Conservation (phyloP, 495 filamentous ascomycete species). For the Penicillium odoratum region DNA sequence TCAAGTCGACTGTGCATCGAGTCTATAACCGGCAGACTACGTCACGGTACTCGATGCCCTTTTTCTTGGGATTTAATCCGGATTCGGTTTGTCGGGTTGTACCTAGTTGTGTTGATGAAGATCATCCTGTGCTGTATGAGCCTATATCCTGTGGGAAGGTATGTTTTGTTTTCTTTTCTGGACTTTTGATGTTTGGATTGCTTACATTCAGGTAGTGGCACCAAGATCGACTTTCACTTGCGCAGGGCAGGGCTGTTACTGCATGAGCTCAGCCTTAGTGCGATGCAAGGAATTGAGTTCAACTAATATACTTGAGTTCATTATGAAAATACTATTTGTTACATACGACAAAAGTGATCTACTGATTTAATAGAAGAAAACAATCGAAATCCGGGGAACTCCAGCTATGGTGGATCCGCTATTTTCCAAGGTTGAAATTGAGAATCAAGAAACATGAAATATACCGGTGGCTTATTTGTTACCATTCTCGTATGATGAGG, state of each 20-base stretch:
- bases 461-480: background rate
- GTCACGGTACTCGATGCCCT: conserved; percentile 59
- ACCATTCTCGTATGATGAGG: background rate
- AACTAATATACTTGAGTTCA: background rate
- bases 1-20: conserved; percentile 60
- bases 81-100: conserved; percentile 48
- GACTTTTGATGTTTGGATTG: background rate
- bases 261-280: background rate
- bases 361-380: background rate
- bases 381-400: background rate
- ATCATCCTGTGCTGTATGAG: conserved; percentile 54
- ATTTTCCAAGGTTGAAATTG: background rate
- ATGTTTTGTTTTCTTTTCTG: conserved; percentile 1
- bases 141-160: conserved; percentile 58
- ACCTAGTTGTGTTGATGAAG: conserved; percentile 52
- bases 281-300: background rate
- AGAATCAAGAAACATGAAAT: background rate
- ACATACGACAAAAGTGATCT: background rate
- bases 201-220: conserved; percentile 26
- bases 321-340: background rate
- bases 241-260: conserved; percentile 35
- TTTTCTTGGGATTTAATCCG: conserved; percentile 56
- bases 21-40: conserved; percentile 49
- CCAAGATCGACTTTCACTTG: conserved; percentile 41
- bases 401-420: background rate